phyloP scores from a whole-genome alignment of 805 yeast species.

The Pichia eremophila region DNA sequence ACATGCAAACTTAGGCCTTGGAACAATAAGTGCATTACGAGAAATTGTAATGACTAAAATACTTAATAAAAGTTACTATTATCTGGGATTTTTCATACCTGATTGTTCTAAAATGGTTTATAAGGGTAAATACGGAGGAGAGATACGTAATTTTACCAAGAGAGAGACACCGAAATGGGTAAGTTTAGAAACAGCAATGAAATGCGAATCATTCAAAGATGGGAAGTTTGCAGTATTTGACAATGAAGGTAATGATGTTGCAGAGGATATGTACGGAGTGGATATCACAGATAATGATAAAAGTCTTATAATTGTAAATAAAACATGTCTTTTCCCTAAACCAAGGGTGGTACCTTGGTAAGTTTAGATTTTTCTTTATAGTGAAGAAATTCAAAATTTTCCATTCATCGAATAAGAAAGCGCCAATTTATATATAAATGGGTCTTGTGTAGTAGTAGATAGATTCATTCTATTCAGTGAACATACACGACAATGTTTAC shows the following conservation, averaged over 20 bases:
- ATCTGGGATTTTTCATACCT: constrained; percentile 71
- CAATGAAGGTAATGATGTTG: constrained; percentile 13
- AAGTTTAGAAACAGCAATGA: constrained; percentile 6
- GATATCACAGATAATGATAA: constrained; percentile 6
- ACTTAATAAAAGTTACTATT: constrained; percentile 47
- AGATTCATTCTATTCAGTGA: too few relatives aligned
- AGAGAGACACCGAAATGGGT: constrained; percentile 5
- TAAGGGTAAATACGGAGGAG: constrained; percentile 72
- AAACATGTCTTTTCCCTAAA: background rate
- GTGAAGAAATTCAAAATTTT: too few relatives aligned
- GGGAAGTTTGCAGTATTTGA: constrained; percentile 7
- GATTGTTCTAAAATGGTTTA: constrained; percentile 80
- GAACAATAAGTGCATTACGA: constrained; percentile 66
- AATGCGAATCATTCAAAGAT: constrained; percentile 3
- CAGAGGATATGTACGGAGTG: constrained; percentile 32
- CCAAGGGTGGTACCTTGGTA: background rate
- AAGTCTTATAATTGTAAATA: background rate
- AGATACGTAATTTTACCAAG: constrained; percentile 43
- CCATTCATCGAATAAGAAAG: too few relatives aligned
- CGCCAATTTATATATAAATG: too few relatives aligned
- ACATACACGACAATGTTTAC: background rate
- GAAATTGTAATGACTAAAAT: constrained; percentile 51
- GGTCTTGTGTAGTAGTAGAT: too few relatives aligned
- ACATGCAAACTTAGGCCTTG: constrained; percentile 57
- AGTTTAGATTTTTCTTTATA: too few relatives aligned